Conservation (phyloP, 202 grass and related monocot genomes). For the Sporobolus alterniflorus region DNA sequence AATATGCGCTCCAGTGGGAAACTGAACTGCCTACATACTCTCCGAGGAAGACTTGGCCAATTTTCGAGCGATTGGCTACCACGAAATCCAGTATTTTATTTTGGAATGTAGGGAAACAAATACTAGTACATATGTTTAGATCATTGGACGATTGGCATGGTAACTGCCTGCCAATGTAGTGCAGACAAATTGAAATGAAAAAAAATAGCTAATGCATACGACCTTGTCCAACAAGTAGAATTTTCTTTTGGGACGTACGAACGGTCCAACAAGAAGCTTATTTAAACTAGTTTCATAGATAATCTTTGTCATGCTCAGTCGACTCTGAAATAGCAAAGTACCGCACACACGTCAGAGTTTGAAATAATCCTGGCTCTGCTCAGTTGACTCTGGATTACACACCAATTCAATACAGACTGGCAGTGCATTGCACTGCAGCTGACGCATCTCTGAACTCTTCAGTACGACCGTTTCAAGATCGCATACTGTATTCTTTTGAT, state of each 20-base stretch:
- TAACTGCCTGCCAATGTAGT: conserved; percentile 5
- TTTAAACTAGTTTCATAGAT: background rate
- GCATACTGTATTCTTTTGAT: no score
- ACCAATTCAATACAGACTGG: background rate
- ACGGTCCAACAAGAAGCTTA: conserved; percentile 23
- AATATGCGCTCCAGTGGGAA: conserved; percentile 30
- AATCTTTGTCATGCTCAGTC: conserved; percentile 7
- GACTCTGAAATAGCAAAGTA: conserved; percentile 2
- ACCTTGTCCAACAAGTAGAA: no score
- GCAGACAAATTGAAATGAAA: no score
- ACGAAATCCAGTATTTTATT: no score
- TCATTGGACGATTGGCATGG: conserved; percentile 18
- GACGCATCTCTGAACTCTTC: conserved; percentile 25
- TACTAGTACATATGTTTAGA: no score
- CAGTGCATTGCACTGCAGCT: conserved; percentile 20
- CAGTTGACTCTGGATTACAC: conserved; percentile 17
- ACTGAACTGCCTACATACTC: no score
- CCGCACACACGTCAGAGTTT: background rate
- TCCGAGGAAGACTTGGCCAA: no score
- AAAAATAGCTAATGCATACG: no score
- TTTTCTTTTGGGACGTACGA: no score
- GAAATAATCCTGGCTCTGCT: conserved; percentile 24
- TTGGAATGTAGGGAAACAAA: no score
- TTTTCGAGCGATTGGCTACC: no score
- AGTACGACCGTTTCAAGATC: conserved; percentile 21